Conservation (phyloP, 345 rosid species). For the Heritiera littoralis region DNA sequence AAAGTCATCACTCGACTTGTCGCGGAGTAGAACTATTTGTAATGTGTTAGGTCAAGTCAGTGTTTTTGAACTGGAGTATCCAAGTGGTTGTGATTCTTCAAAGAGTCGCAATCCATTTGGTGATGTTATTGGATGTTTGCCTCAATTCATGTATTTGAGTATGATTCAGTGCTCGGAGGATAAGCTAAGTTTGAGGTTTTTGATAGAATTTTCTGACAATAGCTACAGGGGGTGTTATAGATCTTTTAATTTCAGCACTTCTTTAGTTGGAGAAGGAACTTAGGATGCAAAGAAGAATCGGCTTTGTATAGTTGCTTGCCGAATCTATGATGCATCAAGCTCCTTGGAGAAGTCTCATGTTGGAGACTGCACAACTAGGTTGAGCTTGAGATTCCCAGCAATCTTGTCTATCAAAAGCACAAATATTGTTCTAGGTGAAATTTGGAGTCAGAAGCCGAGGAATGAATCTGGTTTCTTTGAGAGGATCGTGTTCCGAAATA, state of each 20-base stretch:
- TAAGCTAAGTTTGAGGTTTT: too few relatives aligned
- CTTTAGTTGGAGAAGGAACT: constrained; percentile 48
- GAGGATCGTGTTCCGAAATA: too few relatives aligned
- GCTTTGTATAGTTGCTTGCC: constrained; percentile 35
- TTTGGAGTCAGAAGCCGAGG: too few relatives aligned
- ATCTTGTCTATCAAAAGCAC: too few relatives aligned
- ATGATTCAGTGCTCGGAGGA: too few relatives aligned
- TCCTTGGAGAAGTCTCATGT: constrained; percentile 33
- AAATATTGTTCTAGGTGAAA: too few relatives aligned
- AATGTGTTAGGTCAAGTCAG: background rate
- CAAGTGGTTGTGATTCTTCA: constrained; percentile 19
- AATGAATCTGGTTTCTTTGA: too few relatives aligned
- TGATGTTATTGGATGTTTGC: constrained; percentile 26
- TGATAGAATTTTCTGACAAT: too few relatives aligned
- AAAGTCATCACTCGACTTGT: constrained; percentile 17
- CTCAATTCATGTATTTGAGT: constrained; percentile 24
- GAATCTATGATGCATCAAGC: constrained; percentile 22
- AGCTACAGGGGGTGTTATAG: too few relatives aligned
- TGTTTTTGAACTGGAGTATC: constrained; percentile 25
- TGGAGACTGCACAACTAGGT: constrained; percentile 25
- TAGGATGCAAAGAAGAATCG: constrained; percentile 44
- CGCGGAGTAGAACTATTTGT: constrained; percentile 21
- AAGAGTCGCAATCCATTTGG: constrained; percentile 25
- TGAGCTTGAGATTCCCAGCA: too few relatives aligned
- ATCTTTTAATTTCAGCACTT: background rate